Evolutionary conservation across 192 early-diverging fungal species (phyloP).

Genomic region (Rhizoclosmatium sp.): DNA sequence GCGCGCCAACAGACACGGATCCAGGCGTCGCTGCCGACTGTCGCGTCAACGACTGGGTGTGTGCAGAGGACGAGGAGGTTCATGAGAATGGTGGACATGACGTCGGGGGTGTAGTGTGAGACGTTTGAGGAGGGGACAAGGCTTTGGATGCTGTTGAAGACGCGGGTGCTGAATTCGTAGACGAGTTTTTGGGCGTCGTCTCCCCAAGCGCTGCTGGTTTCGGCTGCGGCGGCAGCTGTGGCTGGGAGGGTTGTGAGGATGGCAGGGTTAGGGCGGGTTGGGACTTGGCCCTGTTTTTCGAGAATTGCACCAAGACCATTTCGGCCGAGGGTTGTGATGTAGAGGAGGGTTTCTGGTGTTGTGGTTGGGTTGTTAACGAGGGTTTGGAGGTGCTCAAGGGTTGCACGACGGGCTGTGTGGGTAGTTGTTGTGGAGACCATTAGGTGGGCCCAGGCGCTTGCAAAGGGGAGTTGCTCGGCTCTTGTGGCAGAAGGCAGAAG

Average conservation of each 20-base stretch:
- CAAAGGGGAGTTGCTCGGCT: not conserved
- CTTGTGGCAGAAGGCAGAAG: constrained; percentile 50
- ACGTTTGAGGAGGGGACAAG: constrained; percentile 34
- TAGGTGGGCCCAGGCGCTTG: constrained; percentile 61
- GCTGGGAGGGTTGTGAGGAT: not conserved
- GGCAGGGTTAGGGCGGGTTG: constrained; percentile 24
- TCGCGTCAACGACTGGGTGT: constrained; percentile 48
- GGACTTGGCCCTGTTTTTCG: constrained; percentile 15
- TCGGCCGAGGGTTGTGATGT: constrained; percentile 41
- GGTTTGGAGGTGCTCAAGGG: constrained; percentile 26
- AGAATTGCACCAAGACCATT: constrained; percentile 48
- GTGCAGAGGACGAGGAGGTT: constrained; percentile 61
- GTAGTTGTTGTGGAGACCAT: constrained; percentile 53
- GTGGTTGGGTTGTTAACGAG: not conserved
- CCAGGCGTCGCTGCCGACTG: constrained; percentile 75
- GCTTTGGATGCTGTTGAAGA: constrained; percentile 45
- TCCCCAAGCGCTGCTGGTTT: constrained; percentile 42
- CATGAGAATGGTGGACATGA: constrained; percentile 48
- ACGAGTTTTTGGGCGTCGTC: constrained; percentile 42
- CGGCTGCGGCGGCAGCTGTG: constrained; percentile 7
- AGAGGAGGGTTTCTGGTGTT: not conserved
- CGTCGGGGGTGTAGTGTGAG: not conserved
- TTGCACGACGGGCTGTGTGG: constrained; percentile 40
- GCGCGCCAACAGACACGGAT: constrained; percentile 81
- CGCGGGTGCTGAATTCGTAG: constrained; percentile 39